Base-by-base conservation (phyloP, 345 rosid genomes). In the thale cress (Arabidopsis thaliana) region DNA sequence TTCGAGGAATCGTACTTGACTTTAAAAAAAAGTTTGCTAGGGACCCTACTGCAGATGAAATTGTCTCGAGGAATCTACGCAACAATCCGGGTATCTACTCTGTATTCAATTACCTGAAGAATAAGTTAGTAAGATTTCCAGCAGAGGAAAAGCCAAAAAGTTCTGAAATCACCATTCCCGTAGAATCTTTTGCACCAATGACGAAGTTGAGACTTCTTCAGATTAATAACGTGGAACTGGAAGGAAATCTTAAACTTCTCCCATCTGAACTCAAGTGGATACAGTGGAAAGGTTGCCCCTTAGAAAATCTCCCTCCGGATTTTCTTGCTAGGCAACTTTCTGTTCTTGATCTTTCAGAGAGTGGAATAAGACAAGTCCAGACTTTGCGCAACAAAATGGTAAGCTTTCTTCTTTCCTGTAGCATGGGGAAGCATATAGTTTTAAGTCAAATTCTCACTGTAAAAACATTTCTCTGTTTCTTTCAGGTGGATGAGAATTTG, bases 271-370 rank as follows among this genome's bases (percentile, higher is more conserved):
- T 89, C 67, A 86, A 82, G 74, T 91, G 95, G 89, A 82, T 91
- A 28, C 89, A 84, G 38, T 89, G 93, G 97, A 86, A 79, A 79
- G 82, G 84, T 20, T 89, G 95, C 61, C 79, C 85, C 4, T 44
- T 84, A 81, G 60, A 77, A 79, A 63, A 49, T 25, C 79, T 91
- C 38, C 90, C 90, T 49, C 67, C 78, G 24, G 74, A 80, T 53
- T 79, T 82, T 65, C 69, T 50, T 65, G 80, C 82, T 45, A 3
- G 46, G 16, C 48, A 84, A 59, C 89, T 89, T 51, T 87, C 85
- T 22, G 86, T 91, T 71, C 90, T 89, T 77, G 86, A 91, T 82
- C 91, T 91, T 78, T 85, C 93, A 13, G 79, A 79, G 12, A 87
- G 97, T 82, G 44, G 71, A 65, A 81, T 89, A 51, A 71, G 72